Evolutionary conservation across 2,329 filamentous ascomycete species (phyloP), one percentile per base, ranked within the genome.

Genomic region (Fusarium pseudocircinatum): DNA sequence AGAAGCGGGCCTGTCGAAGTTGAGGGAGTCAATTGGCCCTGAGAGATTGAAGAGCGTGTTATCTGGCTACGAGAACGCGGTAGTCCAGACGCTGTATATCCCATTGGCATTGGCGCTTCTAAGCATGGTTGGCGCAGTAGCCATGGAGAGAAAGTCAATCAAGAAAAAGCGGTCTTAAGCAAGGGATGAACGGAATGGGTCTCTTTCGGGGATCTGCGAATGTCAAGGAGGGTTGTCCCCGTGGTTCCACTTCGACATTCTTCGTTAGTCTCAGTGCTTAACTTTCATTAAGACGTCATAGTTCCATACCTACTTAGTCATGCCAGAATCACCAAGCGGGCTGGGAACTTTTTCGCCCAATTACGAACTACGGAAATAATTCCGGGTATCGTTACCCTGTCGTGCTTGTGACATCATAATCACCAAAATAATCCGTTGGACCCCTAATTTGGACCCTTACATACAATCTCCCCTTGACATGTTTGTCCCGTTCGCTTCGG

Each of bases 21-120:
- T 77, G 18, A 74, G 75, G 1, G 62, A 75, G 4, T 62, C 52
- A 1, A 73, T 77, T 14, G 75, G 75, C 0, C 28, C 70, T 0
- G 70, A 54, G 0, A 73, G 50, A 9, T 4, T 77, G 37, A 57
- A 63, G 32, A 64, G 42, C 10, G 75, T 77, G 1, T 16, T 77
- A 0, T 39, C 60, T 12, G 75, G 75, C 0, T 77, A 77, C 57
- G 75, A 77, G 30, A 70, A 69, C 34, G 75, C 75, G 0, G 52
- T 77, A 7, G 58, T 77, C 1, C 75, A 77, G 50, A 78, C 75
- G 0, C 22, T 77, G 22, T 77, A 78, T 26, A 78, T 77, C 12
- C 75, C 75, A 0, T 24, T 77, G 46, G 68, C 30, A 1, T 32
- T 77, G 12, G 70, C 70, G 7, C 24, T 77, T 37, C 64, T 75